Evolutionary conservation across 768 basidiomycete species (phyloP).

Genomic region (Rhodotorula toruloides): DNA sequence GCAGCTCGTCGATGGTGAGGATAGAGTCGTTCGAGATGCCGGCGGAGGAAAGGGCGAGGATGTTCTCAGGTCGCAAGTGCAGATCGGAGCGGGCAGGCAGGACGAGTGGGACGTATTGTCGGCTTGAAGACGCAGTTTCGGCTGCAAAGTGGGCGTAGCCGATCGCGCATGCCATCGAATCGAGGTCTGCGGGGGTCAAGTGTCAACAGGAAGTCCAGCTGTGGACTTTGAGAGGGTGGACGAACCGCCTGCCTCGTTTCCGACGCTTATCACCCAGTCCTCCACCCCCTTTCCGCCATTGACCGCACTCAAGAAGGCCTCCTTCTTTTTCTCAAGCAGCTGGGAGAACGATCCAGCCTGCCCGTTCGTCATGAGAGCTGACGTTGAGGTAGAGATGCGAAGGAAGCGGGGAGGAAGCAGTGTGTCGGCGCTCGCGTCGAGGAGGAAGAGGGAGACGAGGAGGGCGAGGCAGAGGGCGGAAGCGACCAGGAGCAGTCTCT

Average conservation of each 20-base stretch:
- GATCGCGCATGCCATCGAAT: conserved; percentile 78
- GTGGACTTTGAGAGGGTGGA: neutral
- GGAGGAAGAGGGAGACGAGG: neutral
- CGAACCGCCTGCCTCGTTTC: conserved; percentile 92
- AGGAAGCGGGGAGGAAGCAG: conserved; percentile 7
- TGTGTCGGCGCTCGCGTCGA: neutral
- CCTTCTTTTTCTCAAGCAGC: conserved; percentile 47
- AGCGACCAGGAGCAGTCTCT: neutral
- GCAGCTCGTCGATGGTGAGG: conserved; percentile 66
- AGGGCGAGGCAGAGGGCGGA: neutral
- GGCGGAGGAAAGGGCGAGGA: conserved; percentile 63
- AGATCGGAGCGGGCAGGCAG: conserved; percentile 67
- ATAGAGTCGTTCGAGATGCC: conserved; percentile 57
- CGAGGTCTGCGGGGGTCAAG: conserved; percentile 62
- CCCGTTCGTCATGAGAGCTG: neutral
- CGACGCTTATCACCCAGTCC: conserved; percentile 78
- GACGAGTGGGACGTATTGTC: conserved; percentile 61
- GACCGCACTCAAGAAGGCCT: conserved; percentile 59
- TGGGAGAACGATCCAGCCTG: neutral
- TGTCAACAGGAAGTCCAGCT: neutral
- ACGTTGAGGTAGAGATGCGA: neutral
- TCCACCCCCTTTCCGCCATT: conserved; percentile 49
- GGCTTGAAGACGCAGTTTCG: neutral
- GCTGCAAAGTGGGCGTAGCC: conserved; percentile 73
- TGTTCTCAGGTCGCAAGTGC: conserved; percentile 76